Percentiles rank a stretch among this genome's conserved stretches.
These are phyloP conservation scores for Ophiostoma sp. DNA, from an alignment of 2,329 filamentous ascomycete genomes.

Conservation along the genomic window DNA sequence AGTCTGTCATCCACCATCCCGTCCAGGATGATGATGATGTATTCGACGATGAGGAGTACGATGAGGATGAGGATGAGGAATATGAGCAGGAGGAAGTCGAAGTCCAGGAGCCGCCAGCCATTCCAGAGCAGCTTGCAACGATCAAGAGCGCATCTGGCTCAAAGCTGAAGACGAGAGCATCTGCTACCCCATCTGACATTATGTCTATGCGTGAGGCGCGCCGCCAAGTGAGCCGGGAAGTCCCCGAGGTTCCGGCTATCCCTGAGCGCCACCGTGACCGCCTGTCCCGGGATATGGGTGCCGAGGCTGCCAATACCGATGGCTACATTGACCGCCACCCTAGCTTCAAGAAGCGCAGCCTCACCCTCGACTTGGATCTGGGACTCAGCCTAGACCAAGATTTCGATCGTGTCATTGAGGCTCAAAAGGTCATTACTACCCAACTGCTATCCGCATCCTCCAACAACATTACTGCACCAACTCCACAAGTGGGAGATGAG, in stretches of 20 bases:
- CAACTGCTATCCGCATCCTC: constrained; percentile 28
- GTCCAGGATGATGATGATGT: constrained; percentile 35
- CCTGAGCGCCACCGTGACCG: constrained; percentile 56
- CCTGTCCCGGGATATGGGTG: constrained; percentile 44
- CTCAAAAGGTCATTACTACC: constrained; percentile 80
- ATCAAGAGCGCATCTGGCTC: constrained; percentile 76
- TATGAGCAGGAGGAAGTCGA: not conserved
- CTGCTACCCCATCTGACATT: constrained; percentile 78
- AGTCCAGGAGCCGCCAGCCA: constrained; percentile 49
- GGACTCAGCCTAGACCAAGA: constrained; percentile 84
- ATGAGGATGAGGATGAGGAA: constrained; percentile 32
- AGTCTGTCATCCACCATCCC: constrained; percentile 82
- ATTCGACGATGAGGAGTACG: constrained; percentile 20
- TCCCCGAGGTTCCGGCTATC: constrained; percentile 54
- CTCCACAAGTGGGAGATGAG: constrained; percentile 33
- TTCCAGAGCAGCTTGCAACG: constrained; percentile 79
- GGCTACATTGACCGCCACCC: constrained; percentile 55
- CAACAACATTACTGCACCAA: constrained; percentile 30
- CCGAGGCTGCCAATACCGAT: constrained; percentile 32
- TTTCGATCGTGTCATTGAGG: constrained; percentile 90
- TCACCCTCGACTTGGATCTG: constrained; percentile 75
- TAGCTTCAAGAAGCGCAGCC: constrained; percentile 74
- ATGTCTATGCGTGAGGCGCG: constrained; percentile 80
- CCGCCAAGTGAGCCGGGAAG: constrained; percentile 74
- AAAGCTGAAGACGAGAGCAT: constrained; percentile 81